Evolutionary conservation across 768 basidiomycete genomes (phyloP).

Genomic region (Kwoniella pini): DNA sequence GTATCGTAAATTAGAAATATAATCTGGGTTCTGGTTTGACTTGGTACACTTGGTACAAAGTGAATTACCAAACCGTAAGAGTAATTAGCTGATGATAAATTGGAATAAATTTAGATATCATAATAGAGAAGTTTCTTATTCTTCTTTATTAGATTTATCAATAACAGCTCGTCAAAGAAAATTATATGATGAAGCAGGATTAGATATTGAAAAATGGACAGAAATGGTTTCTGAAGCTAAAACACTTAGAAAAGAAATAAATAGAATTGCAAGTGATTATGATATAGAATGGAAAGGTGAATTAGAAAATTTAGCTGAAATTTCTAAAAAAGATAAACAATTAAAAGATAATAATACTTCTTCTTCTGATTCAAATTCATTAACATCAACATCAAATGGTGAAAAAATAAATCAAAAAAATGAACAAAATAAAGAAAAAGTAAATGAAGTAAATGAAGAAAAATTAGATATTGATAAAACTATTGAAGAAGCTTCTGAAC

Average conservation of each 20-base stretch:
- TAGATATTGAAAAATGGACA: conserved; percentile 66
- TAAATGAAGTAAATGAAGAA: conserved; percentile 12
- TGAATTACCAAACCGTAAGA: too few species aligned
- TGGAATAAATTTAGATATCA: conserved; percentile 29
- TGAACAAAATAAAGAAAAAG: neutral
- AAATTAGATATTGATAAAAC: conserved; percentile 50
- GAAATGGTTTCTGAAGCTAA: conserved; percentile 62
- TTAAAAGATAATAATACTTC: too few species aligned
- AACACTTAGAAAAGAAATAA: conserved; percentile 61
- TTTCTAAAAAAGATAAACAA: neutral
- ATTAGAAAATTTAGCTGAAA: conserved; percentile 44
- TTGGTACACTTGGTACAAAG: too few species aligned
- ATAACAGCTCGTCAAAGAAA: conserved; percentile 63
- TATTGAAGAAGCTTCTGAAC: conserved; percentile 50
- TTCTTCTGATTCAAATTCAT: too few species aligned
- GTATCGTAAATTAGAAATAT: too few species aligned
- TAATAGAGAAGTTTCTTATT: conserved; percentile 62
- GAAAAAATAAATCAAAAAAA: neutral
- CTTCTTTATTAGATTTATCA: conserved; percentile 64
- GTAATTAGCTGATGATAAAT: too few species aligned
- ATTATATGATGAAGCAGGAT: conserved; percentile 62
- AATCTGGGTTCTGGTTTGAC: too few species aligned
- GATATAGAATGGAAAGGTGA: conserved; percentile 58
- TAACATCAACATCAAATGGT: neutral
- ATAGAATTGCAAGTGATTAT: conserved; percentile 66